Conservation (phyloP, 2,329 filamentous ascomycete genomes). For the Cercospora canescens region DNA sequence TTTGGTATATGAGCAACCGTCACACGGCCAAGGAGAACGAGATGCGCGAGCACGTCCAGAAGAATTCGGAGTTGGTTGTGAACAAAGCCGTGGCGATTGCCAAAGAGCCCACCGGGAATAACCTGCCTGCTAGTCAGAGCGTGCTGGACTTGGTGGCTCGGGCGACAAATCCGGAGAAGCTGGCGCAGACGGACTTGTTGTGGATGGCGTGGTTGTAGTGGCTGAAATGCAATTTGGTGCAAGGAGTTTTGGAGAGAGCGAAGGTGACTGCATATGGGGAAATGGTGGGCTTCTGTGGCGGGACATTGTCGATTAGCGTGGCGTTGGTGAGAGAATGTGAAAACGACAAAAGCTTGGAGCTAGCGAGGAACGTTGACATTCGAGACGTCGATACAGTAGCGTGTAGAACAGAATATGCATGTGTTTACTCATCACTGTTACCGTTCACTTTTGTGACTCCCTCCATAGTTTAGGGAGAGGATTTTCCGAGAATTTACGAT, state of each 20-base stretch:
- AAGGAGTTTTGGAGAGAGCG: background rate
- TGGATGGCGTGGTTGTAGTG: conserved; percentile 93
- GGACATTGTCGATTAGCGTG: background rate
- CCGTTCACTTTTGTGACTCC: too few species aligned
- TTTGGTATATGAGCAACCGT: conserved; percentile 87
- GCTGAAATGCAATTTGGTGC: background rate
- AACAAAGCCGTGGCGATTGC: conserved; percentile 86
- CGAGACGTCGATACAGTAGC: background rate
- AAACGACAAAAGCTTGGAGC: background rate
- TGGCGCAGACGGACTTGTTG: conserved; percentile 84
- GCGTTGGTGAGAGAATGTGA: background rate
- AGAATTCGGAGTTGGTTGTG: conserved; percentile 87
- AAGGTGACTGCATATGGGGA: background rate
- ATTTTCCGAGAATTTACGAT: too few species aligned
- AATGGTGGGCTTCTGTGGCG: background rate
- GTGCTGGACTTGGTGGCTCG: conserved; percentile 92
- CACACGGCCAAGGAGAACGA: conserved; percentile 64
- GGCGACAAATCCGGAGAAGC: conserved; percentile 86
- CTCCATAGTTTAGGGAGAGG: too few species aligned
- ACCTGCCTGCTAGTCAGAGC: conserved; percentile 92
- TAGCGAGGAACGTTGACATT: background rate
- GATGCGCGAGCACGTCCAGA: conserved; percentile 75
- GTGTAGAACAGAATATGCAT: background rate
- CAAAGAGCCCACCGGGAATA: conserved; percentile 62
- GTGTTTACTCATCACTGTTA: too few species aligned